Base-by-base conservation (phyloP, 1,284 basidiomycete genomes). In the Moesziomyces antarcticus region DNA sequence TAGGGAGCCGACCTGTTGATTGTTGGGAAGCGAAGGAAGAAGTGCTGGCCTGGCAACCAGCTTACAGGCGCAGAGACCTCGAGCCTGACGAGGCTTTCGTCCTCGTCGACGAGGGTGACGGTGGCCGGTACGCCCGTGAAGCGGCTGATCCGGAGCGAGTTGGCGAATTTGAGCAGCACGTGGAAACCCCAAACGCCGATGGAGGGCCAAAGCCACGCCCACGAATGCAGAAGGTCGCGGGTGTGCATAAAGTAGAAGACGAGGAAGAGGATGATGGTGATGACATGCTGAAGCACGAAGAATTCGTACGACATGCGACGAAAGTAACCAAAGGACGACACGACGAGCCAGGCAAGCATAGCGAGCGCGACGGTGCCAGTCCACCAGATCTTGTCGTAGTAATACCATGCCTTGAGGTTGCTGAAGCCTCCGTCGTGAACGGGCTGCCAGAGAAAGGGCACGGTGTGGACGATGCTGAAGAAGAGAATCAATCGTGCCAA, bases 261-360 rank as follows among this genome's bases (percentile, higher is more conserved):
- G 18, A 82, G 42, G 33, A 84, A 77, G 11, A 73, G 24, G 18
- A 81, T 42, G 44, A 74, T 59, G 18, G 59, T 50, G 21, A 73
- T 10, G 18, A 83, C 70, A 43, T 84, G 82, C 22, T 79, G 70
- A 13, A 79, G 42, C 9, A 83, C 77, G 46, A 82, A 84, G 27
- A 84, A 76, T 43, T 81, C 76, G 64, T 84, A 84, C 37, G 63
- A 77, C 64, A 72, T 63, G 10, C 61, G 45, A 4, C 82, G 49
- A 16, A 82, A 69, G n/a, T 48, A 56, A 0, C 75, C 61, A 14
- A 78, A 73, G 22, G 65, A 71, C 5, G 67, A 70, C 1, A 71
- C 49, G 16, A 78, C 70, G 16, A 82, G 50, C 62, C 75, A 74
- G 16, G 60, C 54, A n/a, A 78, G 42, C 13, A 74, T 16, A 0